Base-by-base conservation (phyloP, 2,329 filamentous ascomycete species). In the Onygena corvina region DNA sequence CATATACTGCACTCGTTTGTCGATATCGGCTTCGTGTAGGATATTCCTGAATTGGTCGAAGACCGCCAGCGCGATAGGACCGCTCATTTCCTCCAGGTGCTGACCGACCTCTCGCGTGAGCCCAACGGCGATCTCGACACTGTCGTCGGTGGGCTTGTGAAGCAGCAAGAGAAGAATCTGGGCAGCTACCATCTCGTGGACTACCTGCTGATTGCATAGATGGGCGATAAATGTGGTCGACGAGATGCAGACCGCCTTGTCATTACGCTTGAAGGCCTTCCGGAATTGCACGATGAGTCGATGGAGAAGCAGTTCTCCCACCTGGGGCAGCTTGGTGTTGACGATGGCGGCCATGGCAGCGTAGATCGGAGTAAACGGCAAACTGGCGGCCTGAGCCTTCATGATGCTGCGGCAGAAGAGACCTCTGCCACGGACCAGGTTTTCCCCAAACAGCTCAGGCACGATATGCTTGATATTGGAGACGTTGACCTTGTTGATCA, bases 401-500 rank as follows among this genome's bases (percentile, higher is more conserved):
- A 96, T 94, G 61, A 98, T 92, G 58, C 86, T 90, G 55, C 92
- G 79, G 69, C 90, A 95, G 67, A 96, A 95, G 52, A 98, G 70
- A 16, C 92, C 92, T 52, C 92, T 78, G 4, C 92, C 92, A 51
- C 92, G 83, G 34, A 98, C 76, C 59, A 98, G 69, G 64, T 98
- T 98, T 73, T 98, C 92, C 46, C 81, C 80, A 67, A 98, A 98
- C 40, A 98, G 75, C 69, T 98, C 92, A 1, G 90, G 90, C 20
- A 96, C 88, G 54, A 98, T 95, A 62, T 85, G 79, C 69, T 98
- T 96, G 76, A 98, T 96, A 67, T 98, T 98, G 29, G 85, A 86
- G 50, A 90, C 86, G 68, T 96, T 96, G 73, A 95, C 85, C 73
- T 98, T 98, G 76, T 98, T 98, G 76, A 98, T 94, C 56, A 98